Percentiles rank a stretch among this genome's conserved stretches.
Evolutionary conservation across 1,139 yeast species (phyloP).

Genomic region (Yamadazyma kanchanaburiensis): DNA sequence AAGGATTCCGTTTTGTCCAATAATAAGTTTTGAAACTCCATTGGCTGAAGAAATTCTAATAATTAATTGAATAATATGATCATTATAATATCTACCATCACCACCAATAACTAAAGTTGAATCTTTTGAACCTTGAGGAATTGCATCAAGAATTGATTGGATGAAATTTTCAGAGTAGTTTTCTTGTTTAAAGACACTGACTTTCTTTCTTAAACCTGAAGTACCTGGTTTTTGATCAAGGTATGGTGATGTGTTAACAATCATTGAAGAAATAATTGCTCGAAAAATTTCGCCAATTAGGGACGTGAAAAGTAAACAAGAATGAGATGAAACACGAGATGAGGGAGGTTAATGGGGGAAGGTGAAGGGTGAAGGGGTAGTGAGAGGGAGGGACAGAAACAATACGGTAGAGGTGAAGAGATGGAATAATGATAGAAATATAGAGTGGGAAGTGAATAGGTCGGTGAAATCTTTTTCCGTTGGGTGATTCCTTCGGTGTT

Average conservation of each 20-base stretch:
- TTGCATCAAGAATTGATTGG: constrained; percentile 79
- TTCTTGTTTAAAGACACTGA: constrained; percentile 73
- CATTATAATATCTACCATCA: constrained; percentile 92
- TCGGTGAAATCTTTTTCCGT: no score
- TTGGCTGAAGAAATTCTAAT: constrained; percentile 86
- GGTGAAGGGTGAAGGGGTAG: no score
- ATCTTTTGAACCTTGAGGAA: constrained; percentile 81
- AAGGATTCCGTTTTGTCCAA: constrained; percentile 84
- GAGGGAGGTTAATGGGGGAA: no score
- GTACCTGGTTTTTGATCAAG: constrained; percentile 97
- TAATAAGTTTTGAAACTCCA: constrained; percentile 78
- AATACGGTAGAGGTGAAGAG: no score
- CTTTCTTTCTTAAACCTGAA: constrained; percentile 92
- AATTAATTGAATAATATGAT: constrained; percentile 75
- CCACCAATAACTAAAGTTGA: constrained; percentile 92
- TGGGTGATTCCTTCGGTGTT: no score
- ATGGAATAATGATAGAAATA: no score
- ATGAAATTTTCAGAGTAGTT: constrained; percentile 92
- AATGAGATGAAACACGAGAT: no score
- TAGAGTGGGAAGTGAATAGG: no score
- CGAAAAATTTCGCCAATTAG: no score
- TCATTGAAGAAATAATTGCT: no score
- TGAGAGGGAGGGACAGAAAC: no score
- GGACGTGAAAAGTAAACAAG: no score
- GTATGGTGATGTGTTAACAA: constrained; percentile 65